Base-by-base conservation (phyloP, 208 protist species). In the Leishmania arabica region DNA sequence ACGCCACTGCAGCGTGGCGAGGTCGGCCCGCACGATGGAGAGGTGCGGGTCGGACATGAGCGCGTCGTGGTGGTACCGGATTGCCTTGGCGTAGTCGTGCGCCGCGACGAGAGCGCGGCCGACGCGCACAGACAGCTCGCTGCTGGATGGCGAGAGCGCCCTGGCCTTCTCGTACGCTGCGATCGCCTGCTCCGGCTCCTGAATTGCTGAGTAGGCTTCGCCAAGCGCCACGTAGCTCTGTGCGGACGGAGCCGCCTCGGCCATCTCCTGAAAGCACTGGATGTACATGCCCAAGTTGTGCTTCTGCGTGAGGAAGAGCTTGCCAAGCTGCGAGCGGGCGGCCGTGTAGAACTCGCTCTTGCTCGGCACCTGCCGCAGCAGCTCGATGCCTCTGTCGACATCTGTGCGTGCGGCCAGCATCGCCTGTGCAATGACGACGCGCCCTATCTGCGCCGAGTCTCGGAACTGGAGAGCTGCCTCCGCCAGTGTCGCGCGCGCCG, bases 51-150 rank as follows among this genome's bases (percentile, higher is more conserved):
- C 95, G 56, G 81, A 66, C 34, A 84, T 76, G 47, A 98, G 77
- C 15, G 98, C 96, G 56, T 97, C 88, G 37, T 86, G 71, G 86
- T 99, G 99, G 89, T 98, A 99, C 13, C 88, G 84, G 45, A 98
- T 91, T 1, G 97, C 97, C 68, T 94, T 91, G 65, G 92, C 84
- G 84, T 98, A 99, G 85, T 99, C 95, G 88, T 99, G 98, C 31
- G 95, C 97, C 27, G 91, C 88, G 75, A 99, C 96, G 70, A 99
- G 87, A 27, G 96, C 93, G 15, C 95, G 91, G 31, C 97, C 98
- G 82, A 99, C 98, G 75, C 97, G 97, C 58, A 95, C 89, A 27
- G 93, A 91, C 34, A 99, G 89, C 47, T 92, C 88, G 40, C 82
- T 81, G 85, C 92, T 99, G 40, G 94, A 88, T 27, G 92, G 93